Percentiles rank a stretch among this genome's conserved stretches.
Evolutionary conservation across 2,329 filamentous ascomycete species (phyloP).

Genomic region (Xylaria sp.): DNA sequence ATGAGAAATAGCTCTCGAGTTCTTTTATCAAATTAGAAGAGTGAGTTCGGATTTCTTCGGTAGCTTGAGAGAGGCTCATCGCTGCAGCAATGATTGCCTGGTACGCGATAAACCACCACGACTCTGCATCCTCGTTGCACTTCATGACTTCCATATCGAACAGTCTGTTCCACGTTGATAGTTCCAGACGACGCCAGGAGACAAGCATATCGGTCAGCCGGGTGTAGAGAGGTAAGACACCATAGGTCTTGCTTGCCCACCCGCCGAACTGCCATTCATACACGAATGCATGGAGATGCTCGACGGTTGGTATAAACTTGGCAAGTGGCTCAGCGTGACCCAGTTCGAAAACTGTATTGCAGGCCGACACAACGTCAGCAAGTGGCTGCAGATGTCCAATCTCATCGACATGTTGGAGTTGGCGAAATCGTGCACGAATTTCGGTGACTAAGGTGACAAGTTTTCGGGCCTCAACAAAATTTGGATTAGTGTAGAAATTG

Average conservation of each 20-base stretch:
- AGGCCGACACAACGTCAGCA: constrained; percentile 78
- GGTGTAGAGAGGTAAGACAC: constrained; percentile 76
- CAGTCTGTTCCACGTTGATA: constrained; percentile 90
- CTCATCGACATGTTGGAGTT: constrained; percentile 73
- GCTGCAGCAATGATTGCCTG: constrained; percentile 85
- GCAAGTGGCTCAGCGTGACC: constrained; percentile 85
- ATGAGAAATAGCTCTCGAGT: constrained; percentile 80
- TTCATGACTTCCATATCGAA: constrained; percentile 85
- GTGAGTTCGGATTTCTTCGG: constrained; percentile 70
- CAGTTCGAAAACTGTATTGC: constrained; percentile 79
- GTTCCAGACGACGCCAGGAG: constrained; percentile 87
- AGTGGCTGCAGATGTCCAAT: constrained; percentile 79
- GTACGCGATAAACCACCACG: constrained; percentile 98
- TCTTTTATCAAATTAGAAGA: constrained; percentile 76
- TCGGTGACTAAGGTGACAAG: constrained; percentile 75
- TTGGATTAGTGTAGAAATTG: constrained; percentile 90
- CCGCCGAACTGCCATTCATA: constrained; percentile 92
- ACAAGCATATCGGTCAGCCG: constrained; percentile 83
- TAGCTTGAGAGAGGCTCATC: constrained; percentile 69
- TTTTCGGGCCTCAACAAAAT: constrained; percentile 78
- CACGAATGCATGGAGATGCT: constrained; percentile 85
- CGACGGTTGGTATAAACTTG: constrained; percentile 84
- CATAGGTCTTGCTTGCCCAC: constrained; percentile 84
- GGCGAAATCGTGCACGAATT: constrained; percentile 76
- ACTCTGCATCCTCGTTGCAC: constrained; percentile 79